These are phyloP conservation scores for Penicillium corylophilum DNA, from an alignment of 2,329 filamentous ascomycete species.

Conservation along the genomic window DNA sequence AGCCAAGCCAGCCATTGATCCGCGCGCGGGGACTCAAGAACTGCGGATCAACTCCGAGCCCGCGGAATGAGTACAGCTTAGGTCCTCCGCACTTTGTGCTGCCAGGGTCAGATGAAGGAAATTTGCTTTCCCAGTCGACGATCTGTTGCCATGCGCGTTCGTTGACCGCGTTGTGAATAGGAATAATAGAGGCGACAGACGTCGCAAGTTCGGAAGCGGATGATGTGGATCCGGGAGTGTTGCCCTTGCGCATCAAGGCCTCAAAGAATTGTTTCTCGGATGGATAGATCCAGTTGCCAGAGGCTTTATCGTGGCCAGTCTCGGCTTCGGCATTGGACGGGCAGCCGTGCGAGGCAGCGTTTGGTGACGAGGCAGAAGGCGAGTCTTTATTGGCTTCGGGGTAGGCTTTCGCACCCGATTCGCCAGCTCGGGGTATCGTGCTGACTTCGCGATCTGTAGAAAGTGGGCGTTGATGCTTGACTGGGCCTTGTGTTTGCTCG, in stretches of 20 bases:
- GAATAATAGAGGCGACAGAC: slow-evolving; percentile 90
- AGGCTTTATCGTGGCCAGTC: slow-evolving; percentile 64
- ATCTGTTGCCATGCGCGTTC: slow-evolving; percentile 95
- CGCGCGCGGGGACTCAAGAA: slow-evolving; percentile 78
- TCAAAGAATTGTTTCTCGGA: slow-evolving; percentile 98
- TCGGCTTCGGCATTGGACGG: slow-evolving; percentile 77
- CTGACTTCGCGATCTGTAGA: slow-evolving; percentile 71
- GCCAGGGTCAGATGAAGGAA: slow-evolving; percentile 53
- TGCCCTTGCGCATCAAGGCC: slow-evolving; percentile 89
- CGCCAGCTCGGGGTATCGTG: slow-evolving; percentile 68
- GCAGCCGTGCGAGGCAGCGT: slow-evolving; percentile 31
- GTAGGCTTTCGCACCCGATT: slow-evolving; percentile 19
- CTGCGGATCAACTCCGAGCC: slow-evolving; percentile 52
- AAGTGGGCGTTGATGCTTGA: slow-evolving; percentile 49
- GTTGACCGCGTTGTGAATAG: slow-evolving; percentile 98
- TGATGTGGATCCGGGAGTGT: slow-evolving; percentile 57
- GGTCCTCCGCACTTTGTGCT: slow-evolving; percentile 73
- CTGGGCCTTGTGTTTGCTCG: slow-evolving; percentile 26
- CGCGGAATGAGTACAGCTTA: slow-evolving; percentile 78
- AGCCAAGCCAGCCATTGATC: slow-evolving; percentile 81
- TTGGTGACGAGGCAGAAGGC: slow-evolving; percentile 29
- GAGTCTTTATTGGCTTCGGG: slow-evolving; percentile 26
- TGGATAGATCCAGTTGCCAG: slow-evolving; percentile 96
- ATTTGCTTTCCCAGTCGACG: slow-evolving; percentile 78
- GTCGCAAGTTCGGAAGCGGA: slow-evolving; percentile 50